Conservation (phyloP, 805 yeast species). For the Lipomyces kockii region DNA sequence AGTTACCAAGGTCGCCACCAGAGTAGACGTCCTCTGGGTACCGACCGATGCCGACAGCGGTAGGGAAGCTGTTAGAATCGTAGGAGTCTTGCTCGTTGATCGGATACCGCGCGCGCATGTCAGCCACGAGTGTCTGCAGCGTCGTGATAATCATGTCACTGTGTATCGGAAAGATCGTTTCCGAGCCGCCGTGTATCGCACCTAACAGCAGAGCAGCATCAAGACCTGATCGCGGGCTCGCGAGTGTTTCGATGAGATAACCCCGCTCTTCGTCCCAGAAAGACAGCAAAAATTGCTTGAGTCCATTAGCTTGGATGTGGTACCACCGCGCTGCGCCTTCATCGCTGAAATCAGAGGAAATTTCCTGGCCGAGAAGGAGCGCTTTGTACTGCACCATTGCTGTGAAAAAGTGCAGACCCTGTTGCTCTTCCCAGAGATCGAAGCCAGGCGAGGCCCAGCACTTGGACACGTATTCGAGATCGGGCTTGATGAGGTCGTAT, state of each 20-base stretch:
- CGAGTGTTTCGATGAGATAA: constrained; percentile 74
- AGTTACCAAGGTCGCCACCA: constrained; percentile 54
- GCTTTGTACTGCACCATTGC: constrained; percentile 74
- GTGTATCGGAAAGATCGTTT: constrained; percentile 40
- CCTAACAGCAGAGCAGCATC: constrained; percentile 76
- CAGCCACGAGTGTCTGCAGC: constrained; percentile 61
- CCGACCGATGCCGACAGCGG: constrained; percentile 79
- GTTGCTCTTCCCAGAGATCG: constrained; percentile 92
- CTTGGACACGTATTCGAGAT: constrained; percentile 63
- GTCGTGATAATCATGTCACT: constrained; percentile 47
- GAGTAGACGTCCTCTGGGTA: constrained; percentile 92
- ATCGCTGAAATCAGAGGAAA: constrained; percentile 45
- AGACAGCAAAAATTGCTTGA: constrained; percentile 25
- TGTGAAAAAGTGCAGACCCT: constrained; percentile 79
- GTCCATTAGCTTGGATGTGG: constrained; percentile 23
- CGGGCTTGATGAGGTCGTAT: constrained; percentile 62
- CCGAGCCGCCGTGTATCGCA: constrained; percentile 43
- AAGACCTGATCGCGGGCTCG: constrained; percentile 65
- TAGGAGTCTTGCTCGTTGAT: constrained; percentile 53
- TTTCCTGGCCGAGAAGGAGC: constrained; percentile 57
- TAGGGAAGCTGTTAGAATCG: constrained; percentile 32
- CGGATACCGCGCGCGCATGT: constrained; percentile 78
- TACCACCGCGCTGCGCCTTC: constrained; percentile 36
- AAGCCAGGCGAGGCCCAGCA: constrained; percentile 73
- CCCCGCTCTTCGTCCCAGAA: constrained; percentile 46